A percentile compares a stretch with the other conserved stretches of the same genome.
These are phyloP conservation scores for Thinopyrum elongatum DNA, from an alignment of 176 grass and related monocot genomes.

Conservation along the genomic window DNA sequence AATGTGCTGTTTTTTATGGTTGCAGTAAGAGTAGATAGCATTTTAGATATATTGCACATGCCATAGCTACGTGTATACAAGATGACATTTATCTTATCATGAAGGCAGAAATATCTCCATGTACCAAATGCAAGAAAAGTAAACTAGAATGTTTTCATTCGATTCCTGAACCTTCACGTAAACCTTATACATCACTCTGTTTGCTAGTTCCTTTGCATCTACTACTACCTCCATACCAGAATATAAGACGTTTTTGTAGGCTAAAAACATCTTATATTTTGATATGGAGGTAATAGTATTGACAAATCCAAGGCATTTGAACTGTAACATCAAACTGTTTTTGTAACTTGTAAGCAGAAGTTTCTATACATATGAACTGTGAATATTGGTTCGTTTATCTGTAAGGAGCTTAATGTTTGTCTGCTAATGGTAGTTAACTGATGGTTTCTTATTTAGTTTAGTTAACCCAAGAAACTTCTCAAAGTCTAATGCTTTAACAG, in stretches of 20 bases:
- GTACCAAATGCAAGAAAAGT: background rate
- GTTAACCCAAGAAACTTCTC: background rate
- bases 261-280: too few relatives aligned
- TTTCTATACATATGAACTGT: background rate
- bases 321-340: background rate
- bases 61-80: background rate
- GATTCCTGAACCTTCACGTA: background rate
- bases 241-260: too few relatives aligned
- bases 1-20: background rate
- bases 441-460: constrained; percentile 4
- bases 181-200: background rate
- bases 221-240: background rate
- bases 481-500: background rate
- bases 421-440: background rate
- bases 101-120: background rate
- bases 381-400: background rate
- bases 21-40: background rate
- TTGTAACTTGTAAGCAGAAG: background rate
- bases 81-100: background rate
- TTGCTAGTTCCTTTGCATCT: background rate
- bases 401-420: background rate
- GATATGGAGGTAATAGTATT: too few relatives aligned
- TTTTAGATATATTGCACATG: background rate
- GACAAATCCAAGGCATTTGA: background rate
- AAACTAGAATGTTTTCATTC: constrained; percentile 1